Base-by-base conservation (phyloP, 768 basidiomycete genomes). In the Russula abietina region DNA sequence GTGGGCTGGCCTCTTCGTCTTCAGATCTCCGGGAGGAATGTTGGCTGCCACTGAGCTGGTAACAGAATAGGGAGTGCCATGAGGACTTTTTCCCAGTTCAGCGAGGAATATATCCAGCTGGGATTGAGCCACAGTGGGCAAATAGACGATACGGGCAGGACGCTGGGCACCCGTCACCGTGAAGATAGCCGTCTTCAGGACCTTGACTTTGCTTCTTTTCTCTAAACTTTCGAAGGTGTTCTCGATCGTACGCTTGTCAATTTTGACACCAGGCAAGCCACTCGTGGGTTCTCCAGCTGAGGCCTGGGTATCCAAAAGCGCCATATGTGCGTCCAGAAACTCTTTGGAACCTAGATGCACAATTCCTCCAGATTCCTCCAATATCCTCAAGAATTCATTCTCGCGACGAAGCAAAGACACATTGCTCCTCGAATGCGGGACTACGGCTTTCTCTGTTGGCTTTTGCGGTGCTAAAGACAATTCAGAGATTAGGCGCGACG, bases 341-440 rank as follows among this genome's bases (percentile, higher is more conserved):
- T 91, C 88, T 68, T 85, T 89, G 28, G 81, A 79, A 61, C 84
- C 81, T 14, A 81, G 76, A 67, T 87, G 86, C 50, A 81, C 74
- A 46, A 92, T 82, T 0, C 91, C 92, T 8, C 87, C 87, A 56
- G 81, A 73, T 26, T 76, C 79, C 60, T 84, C 79, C n/a, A 93
- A 73, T 24, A 89, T 80, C 33, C 81, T 83, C 59, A 85, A 70
- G 53, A 93, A 72, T 72, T 94, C 92, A 64, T 88, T 90, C 75
- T 93, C 90, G 24, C 92, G 83, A 4, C 89, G 83, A 46, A 91
- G 75, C 61, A 87, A 80, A 17, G 91, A 89, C 28, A 93, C 82
- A 66, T 93, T 94, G 53, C 83, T 77, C 65, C 80, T 81, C 32
- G 75, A 62, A 33, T 74, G 71, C 8, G 41, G 45, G 57, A 36